phyloP scores from a whole-genome alignment of 345 rosid species.

The Linum tenue region DNA sequence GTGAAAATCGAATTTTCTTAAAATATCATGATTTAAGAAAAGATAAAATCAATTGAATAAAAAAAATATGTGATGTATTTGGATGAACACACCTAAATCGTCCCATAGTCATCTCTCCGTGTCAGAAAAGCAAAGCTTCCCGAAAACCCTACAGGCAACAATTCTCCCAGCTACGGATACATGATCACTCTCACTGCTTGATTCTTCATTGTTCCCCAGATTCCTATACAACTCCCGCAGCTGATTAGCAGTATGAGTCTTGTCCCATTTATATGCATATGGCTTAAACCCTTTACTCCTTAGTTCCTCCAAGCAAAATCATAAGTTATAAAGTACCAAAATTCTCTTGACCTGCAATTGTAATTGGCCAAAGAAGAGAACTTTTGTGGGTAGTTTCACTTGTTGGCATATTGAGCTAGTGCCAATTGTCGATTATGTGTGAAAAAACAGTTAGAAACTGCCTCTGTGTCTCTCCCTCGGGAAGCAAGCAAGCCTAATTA shows the following conservation, averaged over 20 bases:
- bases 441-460: neutral
- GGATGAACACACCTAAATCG: slow-evolving; percentile 75
- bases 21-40: too few species aligned
- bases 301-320: slow-evolving; percentile 31
- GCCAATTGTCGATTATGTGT: neutral
- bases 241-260: slow-evolving; percentile 62
- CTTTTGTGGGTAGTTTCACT: neutral
- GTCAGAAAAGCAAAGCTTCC: slow-evolving; percentile 83
- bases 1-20: too few species aligned
- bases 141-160: slow-evolving; percentile 80
- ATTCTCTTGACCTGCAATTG: neutral
- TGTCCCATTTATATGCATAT: slow-evolving; percentile 86
- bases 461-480: too few species aligned
- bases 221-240: slow-evolving; percentile 61
- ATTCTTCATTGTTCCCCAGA: slow-evolving; percentile 62
- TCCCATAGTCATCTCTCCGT: slow-evolving; percentile 72
- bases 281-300: slow-evolving; percentile 84
- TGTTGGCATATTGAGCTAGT: neutral
- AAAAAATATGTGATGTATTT: too few species aligned
- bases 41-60: too few species aligned
- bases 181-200: slow-evolving; percentile 29
- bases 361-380: too few species aligned
- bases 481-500: too few species aligned
- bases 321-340: neutral
- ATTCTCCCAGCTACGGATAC: slow-evolving; percentile 75